phyloP scores from a whole-genome alignment of 202 grass and related monocot species.

The Carex sylvatica region DNA sequence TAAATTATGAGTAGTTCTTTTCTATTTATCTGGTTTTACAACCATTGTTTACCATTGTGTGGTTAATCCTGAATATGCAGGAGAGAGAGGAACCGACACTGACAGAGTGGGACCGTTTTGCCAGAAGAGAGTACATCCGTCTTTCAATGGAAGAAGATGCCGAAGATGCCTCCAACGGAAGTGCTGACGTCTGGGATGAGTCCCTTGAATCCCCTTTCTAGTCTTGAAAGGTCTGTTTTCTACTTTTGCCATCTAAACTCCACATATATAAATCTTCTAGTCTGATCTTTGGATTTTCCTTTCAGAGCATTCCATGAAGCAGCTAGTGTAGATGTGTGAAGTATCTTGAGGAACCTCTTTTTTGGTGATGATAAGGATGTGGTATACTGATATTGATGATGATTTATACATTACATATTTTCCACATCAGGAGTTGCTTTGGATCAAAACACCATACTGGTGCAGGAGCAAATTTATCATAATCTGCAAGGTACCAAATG shows the following conservation, averaged over 20 bases:
- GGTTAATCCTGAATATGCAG: constrained; percentile 42
- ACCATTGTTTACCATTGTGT: constrained; percentile 23
- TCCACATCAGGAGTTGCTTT: constrained; percentile 13
- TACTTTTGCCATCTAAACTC: not conserved
- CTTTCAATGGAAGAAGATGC: constrained; percentile 97
- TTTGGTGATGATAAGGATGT: constrained; percentile 11
- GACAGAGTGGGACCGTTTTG: constrained; percentile 98
- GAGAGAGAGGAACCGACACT: constrained; percentile 93
- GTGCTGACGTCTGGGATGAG: constrained; percentile 95
- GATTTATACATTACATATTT: not conserved
- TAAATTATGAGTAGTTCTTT: not conserved
- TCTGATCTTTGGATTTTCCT: constrained; percentile 21
- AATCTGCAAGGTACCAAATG: constrained; percentile 4
- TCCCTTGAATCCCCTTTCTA: constrained; percentile 95
- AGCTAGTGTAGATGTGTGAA: constrained; percentile 23
- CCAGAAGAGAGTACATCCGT: constrained; percentile 88
- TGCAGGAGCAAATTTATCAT: not conserved
- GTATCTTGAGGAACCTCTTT: not conserved
- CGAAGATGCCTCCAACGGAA: constrained; percentile 98
- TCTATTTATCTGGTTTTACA: not conserved
- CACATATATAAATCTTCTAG: not conserved
- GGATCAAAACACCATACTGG: not conserved
- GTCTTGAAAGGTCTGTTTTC: constrained; percentile 11
- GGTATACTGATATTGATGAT: not conserved
- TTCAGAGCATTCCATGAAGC: not conserved